Base-by-base conservation (phyloP, 768 basidiomycete species). In the Tricholoma sp. region DNA sequence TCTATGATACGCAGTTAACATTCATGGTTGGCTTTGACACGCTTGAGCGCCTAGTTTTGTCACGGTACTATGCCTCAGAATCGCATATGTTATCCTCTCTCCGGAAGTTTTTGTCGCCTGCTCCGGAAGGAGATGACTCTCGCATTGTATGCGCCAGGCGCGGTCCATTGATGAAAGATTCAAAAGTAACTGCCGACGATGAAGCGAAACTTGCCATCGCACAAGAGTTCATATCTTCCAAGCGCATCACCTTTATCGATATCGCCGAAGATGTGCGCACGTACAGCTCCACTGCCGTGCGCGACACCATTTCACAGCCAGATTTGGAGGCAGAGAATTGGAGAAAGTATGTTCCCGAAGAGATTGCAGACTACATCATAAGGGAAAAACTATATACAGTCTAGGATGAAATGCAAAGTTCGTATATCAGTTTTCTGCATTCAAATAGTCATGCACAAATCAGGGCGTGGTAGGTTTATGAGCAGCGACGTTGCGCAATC, bases 21-120 rank as follows among this genome's bases (percentile, higher is more conserved):
- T 94, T 93, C 67, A 72, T 93, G 24, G 74, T 92, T 57, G 94
- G 95, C 5, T 80, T 83, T 46, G 95, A 97, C 66, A 98, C 95
- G 1, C 79, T 98, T 47, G 81, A 84, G 56, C 85, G 94, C 6
- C 78, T 96, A 57, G 82, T 94, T 53, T 78, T 84, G 1, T 82
- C 86, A 0, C 81, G 81, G 19, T 96, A 92, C 68, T 97, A 96
- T 59, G 67, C 74, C n/a, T 74, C 74, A 51, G 66, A 73, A 54
- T 66, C 71, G 7, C 74, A 70, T 7, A 93, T 94, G 89, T 63
- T 71, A 54, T 55, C 58, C 3, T 75, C 83, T 3, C 73, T 95
- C 12, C 72, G 67, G 18, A 69, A 67, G 2, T 89, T 93, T 72
- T 79, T 94, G 55, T 78, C 79, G 1, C 69, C 77, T 21, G 61